These are phyloP conservation scores for Chlorella vulgaris DNA, from an alignment of 139 green algal species.

Conservation along the genomic window DNA sequence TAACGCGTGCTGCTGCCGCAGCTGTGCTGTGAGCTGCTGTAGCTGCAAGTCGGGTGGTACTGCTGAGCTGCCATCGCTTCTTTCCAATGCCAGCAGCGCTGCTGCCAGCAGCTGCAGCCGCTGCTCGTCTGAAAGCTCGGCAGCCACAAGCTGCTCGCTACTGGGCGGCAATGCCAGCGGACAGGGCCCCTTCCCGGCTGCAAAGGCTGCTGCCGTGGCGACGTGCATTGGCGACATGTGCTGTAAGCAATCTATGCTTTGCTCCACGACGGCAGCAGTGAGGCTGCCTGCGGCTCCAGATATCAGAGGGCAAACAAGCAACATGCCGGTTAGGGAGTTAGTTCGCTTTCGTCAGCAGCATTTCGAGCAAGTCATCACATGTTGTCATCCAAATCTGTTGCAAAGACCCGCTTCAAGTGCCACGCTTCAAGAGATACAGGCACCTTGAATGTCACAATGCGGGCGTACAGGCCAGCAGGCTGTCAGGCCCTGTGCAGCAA, in stretches of 20 bases:
- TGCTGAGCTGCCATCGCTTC: too few relatives aligned
- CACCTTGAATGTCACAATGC: background rate
- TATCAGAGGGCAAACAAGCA: too few relatives aligned
- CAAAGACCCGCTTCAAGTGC: too few relatives aligned
- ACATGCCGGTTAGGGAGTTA: too few relatives aligned
- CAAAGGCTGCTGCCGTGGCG: slow-evolving; percentile 20
- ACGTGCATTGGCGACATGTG: background rate
- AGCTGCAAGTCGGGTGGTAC: background rate
- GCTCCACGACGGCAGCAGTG: background rate
- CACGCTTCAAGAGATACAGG: too few relatives aligned
- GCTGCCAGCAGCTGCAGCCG: background rate
- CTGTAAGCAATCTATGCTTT: background rate
- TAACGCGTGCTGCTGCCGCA: slow-evolving; percentile 4
- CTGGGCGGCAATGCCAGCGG: background rate
- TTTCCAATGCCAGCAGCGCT: background rate
- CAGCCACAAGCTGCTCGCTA: background rate
- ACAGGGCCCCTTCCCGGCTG: background rate
- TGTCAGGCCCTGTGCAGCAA: too few relatives aligned
- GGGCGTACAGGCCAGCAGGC: too few relatives aligned
- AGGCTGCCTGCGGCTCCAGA: background rate
- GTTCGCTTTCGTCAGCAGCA: too few relatives aligned
- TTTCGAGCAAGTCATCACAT: too few relatives aligned
- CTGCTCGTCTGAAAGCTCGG: background rate
- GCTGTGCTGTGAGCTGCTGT: background rate
- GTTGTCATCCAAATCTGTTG: too few relatives aligned